Evolutionary conservation across 257 asterid genomes (phyloP), one percentile per base, ranked within the genome.

Genomic region (Henckelia pumila): DNA sequence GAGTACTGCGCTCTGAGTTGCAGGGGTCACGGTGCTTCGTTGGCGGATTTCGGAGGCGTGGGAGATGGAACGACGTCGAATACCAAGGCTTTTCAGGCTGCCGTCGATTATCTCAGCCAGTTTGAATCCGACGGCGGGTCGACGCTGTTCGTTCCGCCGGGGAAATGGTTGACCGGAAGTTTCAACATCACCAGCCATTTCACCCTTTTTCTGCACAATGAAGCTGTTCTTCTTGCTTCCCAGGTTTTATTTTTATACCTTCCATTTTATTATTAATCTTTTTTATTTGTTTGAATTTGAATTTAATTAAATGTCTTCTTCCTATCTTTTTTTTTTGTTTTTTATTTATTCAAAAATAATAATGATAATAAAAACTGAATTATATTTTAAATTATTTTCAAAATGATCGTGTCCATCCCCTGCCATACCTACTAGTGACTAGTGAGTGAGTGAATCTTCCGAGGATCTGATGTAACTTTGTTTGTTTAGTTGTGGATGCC

Each of bases 91-190:
- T 90, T 94, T 71, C 79, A 74, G 78, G 68, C 84, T 3, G 99
- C 97, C 72, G 32, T 94, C 9, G 82, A 78, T 69, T 69, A 81
- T 56, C 85, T 94, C 55, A 62, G 91, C 71, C 88, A 73, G 73
- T 90, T 66, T 32, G 84, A 64, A 67, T 74, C 84, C 0, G 80
- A 85, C 25, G 99, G 99, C 3, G 97, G 99, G 24, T 78, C 97
- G 13, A 59, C 84, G 73, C 92, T 94, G 16, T 91, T 78, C 56
- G 95, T 94, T 22, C 97, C 99, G 7, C 83, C 95, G 0, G 99
- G 97, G 11, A 91, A 79, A 61, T 94, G 97, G 97, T 64, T 94
- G 69, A 94, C 99, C 0, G 96, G 95, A 10, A 94, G 89, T 80
- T 91, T 94, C 64, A 94, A 94, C 65, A 73, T 94, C 69, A 88